phyloP scores from a whole-genome alignment of 257 asterid species.

The Solanum sitiens region DNA sequence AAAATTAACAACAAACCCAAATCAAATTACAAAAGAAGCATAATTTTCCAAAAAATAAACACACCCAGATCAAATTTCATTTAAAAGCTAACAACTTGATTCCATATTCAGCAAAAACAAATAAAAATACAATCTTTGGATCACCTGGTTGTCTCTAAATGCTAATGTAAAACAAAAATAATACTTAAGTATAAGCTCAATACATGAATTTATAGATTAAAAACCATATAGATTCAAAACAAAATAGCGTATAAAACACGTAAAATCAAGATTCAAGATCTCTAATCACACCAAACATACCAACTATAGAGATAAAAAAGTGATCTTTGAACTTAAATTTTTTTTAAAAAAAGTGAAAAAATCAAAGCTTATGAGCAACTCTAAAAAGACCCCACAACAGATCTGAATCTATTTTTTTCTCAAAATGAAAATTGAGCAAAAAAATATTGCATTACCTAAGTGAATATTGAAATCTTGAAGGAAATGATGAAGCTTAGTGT shows the following conservation, averaged over 20 bases:
- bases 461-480: neutral
- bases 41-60: neutral
- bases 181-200: neutral
- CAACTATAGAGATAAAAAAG: neutral
- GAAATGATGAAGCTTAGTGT: neutral
- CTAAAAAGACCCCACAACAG: conserved; percentile 3
- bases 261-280: neutral
- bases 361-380: conserved; percentile 4
- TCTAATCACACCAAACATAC: conserved; percentile 11
- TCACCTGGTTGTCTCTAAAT: neutral
- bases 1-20: neutral
- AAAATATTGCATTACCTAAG: neutral
- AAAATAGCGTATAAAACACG: conserved; percentile 1
- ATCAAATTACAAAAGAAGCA: neutral
- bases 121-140: neutral
- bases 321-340: neutral
- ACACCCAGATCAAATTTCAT: neutral
- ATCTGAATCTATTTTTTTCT: conserved; percentile 15
- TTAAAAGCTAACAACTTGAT: neutral
- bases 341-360: too few relatives aligned
- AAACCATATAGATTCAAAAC: neutral
- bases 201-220: neutral
- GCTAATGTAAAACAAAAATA: neutral
- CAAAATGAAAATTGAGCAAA: neutral
- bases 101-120: neutral